A percentile compares a stretch with the other conserved stretches of the same genome.
phyloP scores from a whole-genome alignment of 495 filamentous ascomycete species.

The Amorphotheca resinae region DNA sequence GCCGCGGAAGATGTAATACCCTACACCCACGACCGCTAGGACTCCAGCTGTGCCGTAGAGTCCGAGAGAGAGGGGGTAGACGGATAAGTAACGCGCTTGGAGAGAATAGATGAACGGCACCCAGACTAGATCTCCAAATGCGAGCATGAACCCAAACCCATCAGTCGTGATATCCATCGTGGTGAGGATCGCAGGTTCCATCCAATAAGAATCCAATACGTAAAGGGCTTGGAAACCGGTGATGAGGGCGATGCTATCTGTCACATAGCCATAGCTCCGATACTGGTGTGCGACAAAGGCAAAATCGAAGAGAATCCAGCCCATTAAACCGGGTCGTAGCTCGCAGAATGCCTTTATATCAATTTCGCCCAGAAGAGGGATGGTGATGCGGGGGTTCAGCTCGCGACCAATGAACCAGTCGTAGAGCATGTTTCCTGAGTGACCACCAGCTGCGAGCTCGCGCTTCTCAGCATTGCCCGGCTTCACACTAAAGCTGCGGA shows the following conservation, averaged over 20 bases:
- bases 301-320: constrained; percentile 79
- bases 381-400: constrained; percentile 75
- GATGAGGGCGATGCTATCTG: constrained; percentile 78
- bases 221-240: constrained; percentile 71
- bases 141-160: constrained; percentile 94
- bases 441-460: constrained; percentile 68
- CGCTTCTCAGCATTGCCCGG: constrained; percentile 54
- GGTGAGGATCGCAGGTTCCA: constrained; percentile 85
- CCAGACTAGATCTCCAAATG: constrained; percentile 91
- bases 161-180: constrained; percentile 94
- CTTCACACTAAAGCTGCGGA: constrained; percentile 68
- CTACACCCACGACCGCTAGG: constrained; percentile 48
- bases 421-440: constrained; percentile 77
- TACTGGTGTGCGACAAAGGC: constrained; percentile 84
- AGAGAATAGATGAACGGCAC: constrained; percentile 81
- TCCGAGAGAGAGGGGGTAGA: constrained; percentile 70
- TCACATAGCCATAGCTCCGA: constrained; percentile 65
- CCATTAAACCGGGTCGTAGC: constrained; percentile 78
- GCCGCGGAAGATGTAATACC: constrained; percentile 82
- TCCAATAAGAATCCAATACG: constrained; percentile 74
- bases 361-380: constrained; percentile 68
- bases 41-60: constrained; percentile 46
- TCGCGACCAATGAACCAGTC: constrained; percentile 98
- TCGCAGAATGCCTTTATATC: constrained; percentile 91
- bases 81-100: constrained; percentile 78